Base-by-base conservation (phyloP, 179 eudicot species). In the Spinacia oleracea region DNA sequence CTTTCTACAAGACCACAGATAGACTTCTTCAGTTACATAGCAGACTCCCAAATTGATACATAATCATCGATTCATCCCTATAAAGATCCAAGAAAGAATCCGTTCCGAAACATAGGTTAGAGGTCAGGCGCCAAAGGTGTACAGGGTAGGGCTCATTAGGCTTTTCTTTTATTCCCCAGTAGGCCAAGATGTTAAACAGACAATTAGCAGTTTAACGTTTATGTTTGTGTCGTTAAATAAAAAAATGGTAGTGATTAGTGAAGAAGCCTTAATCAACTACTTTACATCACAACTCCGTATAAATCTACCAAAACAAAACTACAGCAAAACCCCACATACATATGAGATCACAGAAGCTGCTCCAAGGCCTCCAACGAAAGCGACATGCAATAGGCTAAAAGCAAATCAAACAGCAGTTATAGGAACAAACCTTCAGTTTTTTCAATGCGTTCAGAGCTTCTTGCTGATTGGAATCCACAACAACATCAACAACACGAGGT, bases 361-460 rank as follows among this genome's bases (percentile, higher is more conserved):
- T 64, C 65, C 64, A 79, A 51, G 15, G 20, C 18, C 78, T 64
- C 65, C 64, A 79, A 51, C n/a, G 20, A 31, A 59, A 73, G 20
- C 3, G 27, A 46, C 25, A 43, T 55, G 11, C n/a, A n/a, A n/a
- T n/a, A n/a, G n/a, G n/a, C n/a, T 73, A 46, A 27, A 35, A 46
- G 76, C 35, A 48, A 20, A 43, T 78, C 58, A 67, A 46, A 73
- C 50, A n/a, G 78, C 62, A 74, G 73, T 74, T 56, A 77, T 34
- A 65, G 80, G 40, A 83, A 75, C 85, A 69, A 82, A 95, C 98
- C 98, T 93, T 95, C 88, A 95, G 81, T 79, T 89, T 89, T 89
- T 86, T 93, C 80, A 95, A 78, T 27, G 84, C 34, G 55, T 72
- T 75, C 38, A 95, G 69, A 80, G 98, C 95, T 89, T 95, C 97